Evolutionary conservation across 1,284 basidiomycete genomes (phyloP), one percentile per base, ranked within the genome.

Genomic region (Bondarzewia mesenterica): DNA sequence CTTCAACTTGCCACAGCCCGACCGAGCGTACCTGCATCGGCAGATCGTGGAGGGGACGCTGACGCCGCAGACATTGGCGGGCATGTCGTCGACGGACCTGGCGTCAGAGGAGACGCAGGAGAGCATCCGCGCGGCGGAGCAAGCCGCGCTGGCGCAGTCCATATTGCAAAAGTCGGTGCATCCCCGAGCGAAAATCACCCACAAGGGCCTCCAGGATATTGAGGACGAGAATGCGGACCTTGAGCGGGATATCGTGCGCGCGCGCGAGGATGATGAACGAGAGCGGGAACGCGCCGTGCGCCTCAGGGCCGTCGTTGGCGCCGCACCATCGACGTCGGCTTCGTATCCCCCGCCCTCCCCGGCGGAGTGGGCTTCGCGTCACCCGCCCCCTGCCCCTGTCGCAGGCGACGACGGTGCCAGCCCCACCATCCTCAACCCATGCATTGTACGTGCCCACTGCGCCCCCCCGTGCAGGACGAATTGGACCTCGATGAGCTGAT

Each of bases 131-230:
- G 77, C 78, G 50, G 83, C 86, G 21, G 85, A 89, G 62, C 75
- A 87, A 59, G 86, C 88, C 65, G 78, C 86, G 4, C 68, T 93
- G 55, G 82, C 82, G 59, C 82, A 91, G 62, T 89, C 88, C 7
- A 92, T 93, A 56, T 69, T 92, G 52, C 75, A 83, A 60, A 86
- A 81, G 60, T 72, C 77, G 10, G 70, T 72, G 4, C 74, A 78
- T 22, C 89, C 89, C 50, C 82, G 85, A 57, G 83, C 88, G 32
- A 92, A 92, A 65, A 85, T 90, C 53, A 93, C 89, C 18, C 90
- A 92, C 70, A 93, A 93, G 66, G 90, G 90, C 50, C 68, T 91
- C 53, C 82, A 92, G 69, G 82, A 89, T 57, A 89, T 93, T 57
- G 90, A 92, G 63, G 81, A 83, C 63, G 67, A 82, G 46, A 77